phyloP scores from a whole-genome alignment of 1,284 basidiomycete species.

The Xerocomus nothofagi region DNA sequence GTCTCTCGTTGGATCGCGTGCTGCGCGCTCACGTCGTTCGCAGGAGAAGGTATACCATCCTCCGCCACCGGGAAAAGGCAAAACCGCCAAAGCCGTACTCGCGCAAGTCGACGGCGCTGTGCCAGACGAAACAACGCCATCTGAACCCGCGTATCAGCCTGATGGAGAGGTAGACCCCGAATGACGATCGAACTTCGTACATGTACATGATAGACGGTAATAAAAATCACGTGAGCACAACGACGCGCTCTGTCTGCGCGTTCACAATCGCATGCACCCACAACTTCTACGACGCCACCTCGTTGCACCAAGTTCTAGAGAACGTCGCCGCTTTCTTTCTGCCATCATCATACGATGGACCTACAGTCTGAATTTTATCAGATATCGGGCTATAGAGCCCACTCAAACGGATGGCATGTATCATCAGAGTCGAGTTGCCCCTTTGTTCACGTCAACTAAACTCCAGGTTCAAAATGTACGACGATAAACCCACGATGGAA shows the following conservation, averaged over 20 bases:
- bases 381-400: conserved; percentile 28
- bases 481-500: conserved; percentile 24
- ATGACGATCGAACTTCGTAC: neutral
- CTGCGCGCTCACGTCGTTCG: neutral
- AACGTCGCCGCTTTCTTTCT: neutral
- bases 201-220: neutral
- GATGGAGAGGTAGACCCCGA: conserved; percentile 12
- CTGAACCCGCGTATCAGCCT: neutral
- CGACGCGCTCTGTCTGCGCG: neutral
- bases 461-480: conserved; percentile 31
- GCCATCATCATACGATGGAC: conserved; percentile 3
- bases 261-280: neutral
- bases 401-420: conserved; percentile 32
- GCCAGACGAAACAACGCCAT: neutral
- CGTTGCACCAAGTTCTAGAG: too few species aligned
- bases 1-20: neutral
- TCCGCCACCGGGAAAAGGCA: conserved; percentile 74
- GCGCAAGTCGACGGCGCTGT: conserved; percentile 9
- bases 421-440: neutral
- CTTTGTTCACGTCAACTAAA: neutral
- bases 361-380: conserved; percentile 29
- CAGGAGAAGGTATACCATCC: conserved; percentile 78
- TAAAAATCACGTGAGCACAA: conserved; percentile 9
- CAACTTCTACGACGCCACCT: neutral
- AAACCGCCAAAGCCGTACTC: conserved; percentile 39